Conservation (phyloP, 352 stramenopile genomes). For the Paralagenidium karlingii region DNA sequence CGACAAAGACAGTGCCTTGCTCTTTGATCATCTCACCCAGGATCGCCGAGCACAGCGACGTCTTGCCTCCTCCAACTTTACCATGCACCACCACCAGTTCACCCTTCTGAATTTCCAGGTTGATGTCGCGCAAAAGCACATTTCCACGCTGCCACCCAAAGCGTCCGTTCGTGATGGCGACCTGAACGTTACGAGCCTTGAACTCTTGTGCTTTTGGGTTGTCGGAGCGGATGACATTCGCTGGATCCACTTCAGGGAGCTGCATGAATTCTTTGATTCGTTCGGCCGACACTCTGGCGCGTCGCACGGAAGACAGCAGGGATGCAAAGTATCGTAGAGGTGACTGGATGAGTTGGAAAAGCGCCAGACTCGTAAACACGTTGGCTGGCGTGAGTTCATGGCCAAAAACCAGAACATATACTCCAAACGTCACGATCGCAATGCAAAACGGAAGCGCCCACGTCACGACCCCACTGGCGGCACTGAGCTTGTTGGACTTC, state of each 20-base stretch:
- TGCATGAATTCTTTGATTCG: slow-evolving; percentile 86
- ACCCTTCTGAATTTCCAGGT: slow-evolving; percentile 73
- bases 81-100: slow-evolving; percentile 91
- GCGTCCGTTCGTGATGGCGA: too few relatives aligned
- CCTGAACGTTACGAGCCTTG: too few relatives aligned
- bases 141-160: not conserved
- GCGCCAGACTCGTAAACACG: slow-evolving; percentile 17
- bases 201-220: not conserved
- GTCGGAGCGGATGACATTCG: slow-evolving; percentile 15
- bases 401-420: slow-evolving; percentile 38
- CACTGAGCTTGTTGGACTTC: slow-evolving; percentile 32
- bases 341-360: slow-evolving; percentile 21
- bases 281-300: too few relatives aligned
- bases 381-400: slow-evolving; percentile 69
- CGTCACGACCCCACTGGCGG: slow-evolving; percentile 20
- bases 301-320: too few relatives aligned
- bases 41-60: slow-evolving; percentile 87
- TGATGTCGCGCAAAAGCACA: slow-evolving; percentile 72
- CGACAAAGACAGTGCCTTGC: slow-evolving; percentile 36
- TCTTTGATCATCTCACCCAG: slow-evolving; percentile 92
- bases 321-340: too few relatives aligned
- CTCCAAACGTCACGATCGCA: slow-evolving; percentile 27
- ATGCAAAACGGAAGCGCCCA: slow-evolving; percentile 33
- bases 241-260: slow-evolving; percentile 49
- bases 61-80: slow-evolving; percentile 90